Evolutionary conservation across 192 early-diverging fungal species (phyloP).

Genomic region (Jimgerdemannia flammicorona): DNA sequence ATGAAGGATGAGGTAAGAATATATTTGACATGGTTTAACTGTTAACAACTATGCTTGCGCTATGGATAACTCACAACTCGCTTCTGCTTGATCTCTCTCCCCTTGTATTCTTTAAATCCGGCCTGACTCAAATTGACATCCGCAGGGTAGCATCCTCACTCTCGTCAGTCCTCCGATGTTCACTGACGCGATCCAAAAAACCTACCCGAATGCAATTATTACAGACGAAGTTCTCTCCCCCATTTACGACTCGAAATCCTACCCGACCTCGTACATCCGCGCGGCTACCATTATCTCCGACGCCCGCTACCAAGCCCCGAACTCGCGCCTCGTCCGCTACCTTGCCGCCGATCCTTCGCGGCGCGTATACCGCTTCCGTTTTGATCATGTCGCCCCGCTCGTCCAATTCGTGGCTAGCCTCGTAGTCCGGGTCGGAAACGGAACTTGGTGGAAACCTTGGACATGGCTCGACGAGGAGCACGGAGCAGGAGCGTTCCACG

Average conservation of each 20-base stretch:
- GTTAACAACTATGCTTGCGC: background rate
- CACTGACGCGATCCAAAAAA: background rate
- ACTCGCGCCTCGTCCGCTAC: background rate
- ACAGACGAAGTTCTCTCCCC: background rate
- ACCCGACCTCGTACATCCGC: background rate
- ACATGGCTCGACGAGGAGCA: background rate
- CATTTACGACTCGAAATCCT: background rate
- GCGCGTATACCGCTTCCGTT: background rate
- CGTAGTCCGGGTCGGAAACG: background rate
- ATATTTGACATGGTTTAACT: background rate
- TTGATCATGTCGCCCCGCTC: background rate
- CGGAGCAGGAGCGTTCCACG: background rate
- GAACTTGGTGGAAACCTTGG: background rate
- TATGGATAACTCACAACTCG: background rate
- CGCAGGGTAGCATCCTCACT: too few relatives aligned
- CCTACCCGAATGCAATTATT: background rate
- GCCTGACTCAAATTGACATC: too few relatives aligned
- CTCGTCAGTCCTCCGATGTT: too few relatives aligned
- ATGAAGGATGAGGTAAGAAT: background rate
- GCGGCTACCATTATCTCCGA: background rate
- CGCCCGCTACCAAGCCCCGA: background rate
- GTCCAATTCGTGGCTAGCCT: background rate
- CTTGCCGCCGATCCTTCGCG: background rate
- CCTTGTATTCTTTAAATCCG: background rate
- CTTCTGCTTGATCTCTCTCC: background rate